Conservation (phyloP, 116 monocot species). For the Iris pallida region DNA sequence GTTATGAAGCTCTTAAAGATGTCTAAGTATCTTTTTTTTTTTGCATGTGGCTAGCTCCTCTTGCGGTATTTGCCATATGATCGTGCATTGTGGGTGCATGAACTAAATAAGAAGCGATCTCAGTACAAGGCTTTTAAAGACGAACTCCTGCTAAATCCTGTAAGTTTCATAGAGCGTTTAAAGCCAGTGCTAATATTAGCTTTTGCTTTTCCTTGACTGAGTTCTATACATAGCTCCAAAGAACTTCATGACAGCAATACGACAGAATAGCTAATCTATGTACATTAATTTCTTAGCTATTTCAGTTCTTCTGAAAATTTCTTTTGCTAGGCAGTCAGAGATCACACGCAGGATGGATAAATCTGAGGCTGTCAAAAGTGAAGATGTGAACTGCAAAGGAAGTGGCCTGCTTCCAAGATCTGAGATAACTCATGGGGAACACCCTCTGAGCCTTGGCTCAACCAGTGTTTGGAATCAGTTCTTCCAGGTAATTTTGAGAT, state of each 20-base stretch:
- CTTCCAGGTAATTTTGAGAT: constrained; percentile 38
- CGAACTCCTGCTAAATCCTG: constrained; percentile 54
- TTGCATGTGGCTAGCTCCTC: constrained; percentile 42
- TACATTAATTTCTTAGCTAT: not conserved
- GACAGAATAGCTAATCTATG: not conserved
- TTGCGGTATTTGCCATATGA: constrained; percentile 58
- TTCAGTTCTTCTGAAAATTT: constrained; percentile 9
- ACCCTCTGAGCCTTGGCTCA: constrained; percentile 45
- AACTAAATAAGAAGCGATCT: constrained; percentile 51
- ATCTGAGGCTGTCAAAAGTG: constrained; percentile 17
- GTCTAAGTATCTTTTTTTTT: constrained; percentile 1
- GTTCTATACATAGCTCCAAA: not conserved
- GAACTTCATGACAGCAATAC: not conserved
- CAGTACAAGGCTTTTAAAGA: constrained; percentile 52
- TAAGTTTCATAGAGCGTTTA: constrained; percentile 21
- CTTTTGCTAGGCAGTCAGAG: constrained; percentile 45
- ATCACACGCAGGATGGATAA: constrained; percentile 41
- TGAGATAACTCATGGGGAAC: constrained; percentile 40
- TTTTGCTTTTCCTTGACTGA: not conserved
- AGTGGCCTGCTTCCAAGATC: constrained; percentile 39
- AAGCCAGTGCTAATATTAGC: constrained; percentile 1
- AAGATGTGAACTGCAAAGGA: constrained; percentile 21
- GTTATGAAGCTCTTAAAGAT: too few species aligned
- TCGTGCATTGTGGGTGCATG: constrained; percentile 43
- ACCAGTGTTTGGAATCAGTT: constrained; percentile 59